Evolutionary conservation across 2,329 filamentous ascomycete species (phyloP).

Genomic region (Hypoxylon sp.): DNA sequence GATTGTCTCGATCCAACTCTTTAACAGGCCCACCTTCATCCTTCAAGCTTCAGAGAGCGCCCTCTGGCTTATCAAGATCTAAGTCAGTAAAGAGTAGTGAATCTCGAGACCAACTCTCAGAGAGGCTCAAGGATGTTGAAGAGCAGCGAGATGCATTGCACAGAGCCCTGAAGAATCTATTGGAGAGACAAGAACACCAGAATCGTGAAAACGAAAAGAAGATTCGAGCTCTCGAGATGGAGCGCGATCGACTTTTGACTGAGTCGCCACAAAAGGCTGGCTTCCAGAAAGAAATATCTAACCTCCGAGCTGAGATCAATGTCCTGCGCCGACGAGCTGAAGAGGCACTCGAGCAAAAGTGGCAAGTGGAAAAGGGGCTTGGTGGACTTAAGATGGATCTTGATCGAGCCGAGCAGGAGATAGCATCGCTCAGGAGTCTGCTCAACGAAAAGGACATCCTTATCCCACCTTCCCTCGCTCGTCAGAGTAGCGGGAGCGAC

Average conservation of each 20-base stretch:
- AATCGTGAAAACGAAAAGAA: constrained; percentile 87
- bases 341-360: constrained; percentile 95
- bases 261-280: constrained; percentile 80
- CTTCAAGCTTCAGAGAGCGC: constrained; percentile 58
- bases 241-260: constrained; percentile 80
- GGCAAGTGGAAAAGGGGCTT: constrained; percentile 93
- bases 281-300: constrained; percentile 86
- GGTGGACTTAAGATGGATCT: constrained; percentile 95
- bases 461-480: constrained; percentile 73
- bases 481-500: constrained; percentile 59
- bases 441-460: constrained; percentile 87
- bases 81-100: constrained; percentile 71
- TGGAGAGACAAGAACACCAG: constrained; percentile 88
- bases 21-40: constrained; percentile 66
- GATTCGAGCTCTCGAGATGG: constrained; percentile 80
- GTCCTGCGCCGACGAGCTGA: constrained; percentile 88
- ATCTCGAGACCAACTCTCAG: constrained; percentile 78
- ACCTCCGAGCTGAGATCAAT: constrained; percentile 86
- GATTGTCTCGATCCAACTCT: constrained; percentile 61
- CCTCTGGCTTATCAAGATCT: constrained; percentile 70
- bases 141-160: constrained; percentile 94
- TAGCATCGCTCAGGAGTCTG: constrained; percentile 82
- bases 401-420: constrained; percentile 94
- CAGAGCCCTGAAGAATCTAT: constrained; percentile 84
- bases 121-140: constrained; percentile 92